Base-by-base conservation (phyloP, 352 stramenopile species). In the Pythium dissimile region DNA sequence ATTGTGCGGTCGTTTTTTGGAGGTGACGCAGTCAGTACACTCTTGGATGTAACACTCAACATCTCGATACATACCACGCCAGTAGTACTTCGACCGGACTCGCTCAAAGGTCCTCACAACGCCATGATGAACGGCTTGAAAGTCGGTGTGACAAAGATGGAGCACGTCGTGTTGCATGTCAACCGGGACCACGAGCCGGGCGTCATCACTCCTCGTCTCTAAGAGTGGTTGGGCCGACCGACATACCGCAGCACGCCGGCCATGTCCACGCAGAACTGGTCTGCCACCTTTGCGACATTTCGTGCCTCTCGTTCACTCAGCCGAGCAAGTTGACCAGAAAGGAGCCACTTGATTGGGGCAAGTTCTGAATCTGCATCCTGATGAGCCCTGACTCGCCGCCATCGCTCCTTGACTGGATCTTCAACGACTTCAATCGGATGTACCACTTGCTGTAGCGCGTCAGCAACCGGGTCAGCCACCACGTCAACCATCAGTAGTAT, bases 1-100 rank as follows among this genome's bases (percentile, higher is more conserved):
- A 18, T 49, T 55, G 13, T 18, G 15, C 10, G 54, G 48, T 15
- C 2, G 8, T 1, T 55, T 55, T 21, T 65, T 62, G 15, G 21
- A 34, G 11, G 48, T 69, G 2, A 3, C 24, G 31, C 62, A 69
- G 23, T 69, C 62, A 18, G 61, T 41, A 28, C 62, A 69, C 12
- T 56, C 45, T 11, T 0, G 1, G 11, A 43, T 42, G 26, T 45
- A 50, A 15, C 20, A 8, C 5, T 24, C 54, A 8, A 69, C 62
- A 28, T 65, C 50, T 2, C 23, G 20, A 15, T 58, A 65, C 49
- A 65, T 62, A 12, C 62, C 62, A 6, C 9, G 2, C 54, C 62
- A 69, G 38, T 69, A 37, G 18, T 59, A 69, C 15, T 58, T 39
- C 1, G 8, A 5, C 6, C 53, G 30, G 3, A 55, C 6, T 2